These are phyloP conservation scores for Spergularia marina DNA, from an alignment of 148 eudicot genomes.

Conservation along the genomic window DNA sequence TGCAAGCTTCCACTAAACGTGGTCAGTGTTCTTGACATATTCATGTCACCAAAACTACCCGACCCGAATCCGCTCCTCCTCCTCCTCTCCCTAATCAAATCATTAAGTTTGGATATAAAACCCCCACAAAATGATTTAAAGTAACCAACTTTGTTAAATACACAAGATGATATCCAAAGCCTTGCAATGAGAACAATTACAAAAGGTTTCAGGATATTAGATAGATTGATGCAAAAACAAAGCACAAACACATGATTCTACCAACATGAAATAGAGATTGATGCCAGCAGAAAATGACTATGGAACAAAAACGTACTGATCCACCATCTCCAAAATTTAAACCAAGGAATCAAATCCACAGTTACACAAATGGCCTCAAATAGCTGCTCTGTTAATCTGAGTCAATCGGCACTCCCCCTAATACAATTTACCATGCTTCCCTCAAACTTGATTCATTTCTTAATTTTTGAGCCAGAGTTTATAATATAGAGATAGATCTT, in stretches of 20 bases:
- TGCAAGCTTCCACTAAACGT: slow-evolving; percentile 6
- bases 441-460: background rate
- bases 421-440: no score
- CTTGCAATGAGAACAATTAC: background rate
- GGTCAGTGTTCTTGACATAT: slow-evolving; percentile 2
- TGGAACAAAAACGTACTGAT: no score
- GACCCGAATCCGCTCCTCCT: slow-evolving; percentile 5
- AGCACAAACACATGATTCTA: background rate
- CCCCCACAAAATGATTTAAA: no score
- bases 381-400: background rate
- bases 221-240: background rate
- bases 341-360: no score
- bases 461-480: background rate
- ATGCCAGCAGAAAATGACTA: background rate
- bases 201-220: background rate
- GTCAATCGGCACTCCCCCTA: background rate
- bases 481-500: background rate
- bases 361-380: no score
- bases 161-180: background rate
- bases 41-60: background rate
- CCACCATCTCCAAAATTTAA: no score
- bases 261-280: background rate
- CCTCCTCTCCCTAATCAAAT: slow-evolving; percentile 5
- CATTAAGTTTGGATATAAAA: background rate
- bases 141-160: no score